Conservation (phyloP, 768 basidiomycete genomes). For the Phylloporus rhodoxanthus region DNA sequence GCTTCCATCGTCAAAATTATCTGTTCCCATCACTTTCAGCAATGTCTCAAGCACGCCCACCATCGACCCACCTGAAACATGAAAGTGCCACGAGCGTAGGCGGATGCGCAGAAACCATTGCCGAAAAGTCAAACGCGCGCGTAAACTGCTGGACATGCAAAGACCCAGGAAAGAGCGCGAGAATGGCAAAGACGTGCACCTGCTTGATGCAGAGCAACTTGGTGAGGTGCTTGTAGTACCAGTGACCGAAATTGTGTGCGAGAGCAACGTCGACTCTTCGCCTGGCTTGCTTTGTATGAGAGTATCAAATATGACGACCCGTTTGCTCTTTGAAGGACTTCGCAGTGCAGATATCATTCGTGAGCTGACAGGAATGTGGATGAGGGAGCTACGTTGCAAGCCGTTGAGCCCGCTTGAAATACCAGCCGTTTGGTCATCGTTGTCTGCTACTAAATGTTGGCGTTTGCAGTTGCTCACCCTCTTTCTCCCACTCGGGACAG, state of each 20-base stretch:
- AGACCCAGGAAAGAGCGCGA: conserved; percentile 85
- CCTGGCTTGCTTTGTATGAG: conserved; percentile 86
- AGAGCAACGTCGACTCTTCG: conserved; percentile 93
- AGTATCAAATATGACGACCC: conserved; percentile 96
- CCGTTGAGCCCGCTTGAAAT: too few relatives aligned
- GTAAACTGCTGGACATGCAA: conserved; percentile 73
- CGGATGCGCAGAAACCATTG: conserved; percentile 53
- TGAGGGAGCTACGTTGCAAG: too few relatives aligned
- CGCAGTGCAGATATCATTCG: too few relatives aligned
- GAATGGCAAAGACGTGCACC: conserved; percentile 79
- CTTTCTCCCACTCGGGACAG: too few relatives aligned
- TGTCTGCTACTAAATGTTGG: too few relatives aligned
- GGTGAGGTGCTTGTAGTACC: conserved; percentile 82
- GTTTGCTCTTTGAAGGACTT: conserved; percentile 76
- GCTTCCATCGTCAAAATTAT: conserved; percentile 79
- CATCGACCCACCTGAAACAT: conserved; percentile 59
- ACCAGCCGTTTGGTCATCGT: too few relatives aligned
- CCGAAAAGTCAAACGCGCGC: conserved; percentile 74
- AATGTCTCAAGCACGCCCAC: neutral
- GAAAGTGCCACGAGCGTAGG: conserved; percentile 83
- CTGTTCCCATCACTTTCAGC: conserved; percentile 24
- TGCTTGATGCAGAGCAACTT: conserved; percentile 85
- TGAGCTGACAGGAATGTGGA: too few relatives aligned
- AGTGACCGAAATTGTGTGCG: conserved; percentile 98
- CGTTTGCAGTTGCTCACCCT: too few relatives aligned